Evolutionary conservation across 2,329 filamentous ascomycete genomes (phyloP).

Genomic region (Clarireedia paspali): DNA sequence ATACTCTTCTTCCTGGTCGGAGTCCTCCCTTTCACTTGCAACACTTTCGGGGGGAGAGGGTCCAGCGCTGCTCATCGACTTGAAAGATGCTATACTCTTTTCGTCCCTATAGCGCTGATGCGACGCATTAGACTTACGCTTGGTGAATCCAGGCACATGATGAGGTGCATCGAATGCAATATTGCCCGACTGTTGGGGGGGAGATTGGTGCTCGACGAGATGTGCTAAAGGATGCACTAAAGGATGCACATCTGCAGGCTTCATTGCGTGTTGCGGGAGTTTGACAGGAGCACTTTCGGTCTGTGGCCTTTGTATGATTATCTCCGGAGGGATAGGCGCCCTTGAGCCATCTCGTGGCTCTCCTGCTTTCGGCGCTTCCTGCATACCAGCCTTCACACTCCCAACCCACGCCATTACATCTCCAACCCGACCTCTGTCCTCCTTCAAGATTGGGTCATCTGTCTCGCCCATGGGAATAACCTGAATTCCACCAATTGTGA

Average conservation of each 20-base stretch:
- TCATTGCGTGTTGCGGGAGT: neutral
- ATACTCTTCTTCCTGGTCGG: slow-evolving; percentile 5
- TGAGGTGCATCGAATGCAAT: neutral
- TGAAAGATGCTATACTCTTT: slow-evolving; percentile 4
- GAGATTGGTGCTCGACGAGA: neutral
- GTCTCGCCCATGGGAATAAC: slow-evolving; percentile 70
- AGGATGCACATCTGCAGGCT: neutral
- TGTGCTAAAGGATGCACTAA: neutral
- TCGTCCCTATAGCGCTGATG: neutral
- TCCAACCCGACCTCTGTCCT: neutral
- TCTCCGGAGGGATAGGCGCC: neutral
- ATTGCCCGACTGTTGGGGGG: neutral
- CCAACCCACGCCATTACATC: slow-evolving; percentile 6
- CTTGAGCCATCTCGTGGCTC: neutral
- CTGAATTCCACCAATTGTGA: slow-evolving; percentile 84
- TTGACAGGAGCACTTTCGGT: neutral
- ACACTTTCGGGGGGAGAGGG: neutral
- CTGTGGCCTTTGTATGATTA: neutral
- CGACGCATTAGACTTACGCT: slow-evolving; percentile 3
- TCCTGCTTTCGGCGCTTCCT: neutral
- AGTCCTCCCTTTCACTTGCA: slow-evolving; percentile 1
- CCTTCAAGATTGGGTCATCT: neutral
- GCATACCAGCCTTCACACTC: neutral
- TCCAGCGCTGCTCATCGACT: neutral
- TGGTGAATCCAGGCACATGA: neutral